phyloP scores from a whole-genome alignment of 2,329 filamentous ascomycete genomes.

The Colletotrichum costaricense region DNA sequence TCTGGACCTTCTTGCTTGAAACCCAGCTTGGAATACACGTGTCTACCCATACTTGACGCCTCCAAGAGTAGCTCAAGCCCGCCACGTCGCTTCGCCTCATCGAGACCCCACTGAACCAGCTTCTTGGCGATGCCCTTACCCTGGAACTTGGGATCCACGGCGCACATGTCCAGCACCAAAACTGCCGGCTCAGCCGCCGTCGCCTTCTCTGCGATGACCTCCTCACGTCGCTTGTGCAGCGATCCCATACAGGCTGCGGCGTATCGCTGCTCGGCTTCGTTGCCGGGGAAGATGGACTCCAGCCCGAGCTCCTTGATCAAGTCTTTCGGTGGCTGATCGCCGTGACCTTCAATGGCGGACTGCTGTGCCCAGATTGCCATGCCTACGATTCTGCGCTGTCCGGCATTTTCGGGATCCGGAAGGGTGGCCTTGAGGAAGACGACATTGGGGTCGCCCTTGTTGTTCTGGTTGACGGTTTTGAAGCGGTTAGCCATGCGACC shows the following conservation, averaged over 20 bases:
- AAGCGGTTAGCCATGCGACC: slow-evolving; percentile 55
- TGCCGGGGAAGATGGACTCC: slow-evolving; percentile 52
- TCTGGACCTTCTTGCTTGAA: slow-evolving; percentile 55
- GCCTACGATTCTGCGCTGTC: slow-evolving; percentile 55
- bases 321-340: slow-evolving; percentile 51
- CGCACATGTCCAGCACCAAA: slow-evolving; percentile 62
- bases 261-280: slow-evolving; percentile 59
- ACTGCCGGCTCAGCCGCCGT: slow-evolving; percentile 56
- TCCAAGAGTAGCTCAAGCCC: slow-evolving; percentile 57
- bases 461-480: slow-evolving; percentile 51
- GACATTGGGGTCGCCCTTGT: slow-evolving; percentile 58
- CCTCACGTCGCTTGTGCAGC: slow-evolving; percentile 55
- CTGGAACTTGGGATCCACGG: slow-evolving; percentile 65
- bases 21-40: slow-evolving; percentile 57
- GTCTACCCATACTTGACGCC: slow-evolving; percentile 60
- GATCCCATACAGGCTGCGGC: slow-evolving; percentile 55
- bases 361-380: slow-evolving; percentile 66
- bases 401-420: slow-evolving; percentile 42
- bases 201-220: slow-evolving; percentile 54
- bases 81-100: slow-evolving; percentile 52
- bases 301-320: slow-evolving; percentile 45
- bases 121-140: slow-evolving; percentile 56
- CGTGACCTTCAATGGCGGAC: slow-evolving; percentile 60
- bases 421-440: slow-evolving; percentile 66
- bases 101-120: slow-evolving; percentile 61